These are phyloP conservation scores for Phalaenopsis equestris DNA, from an alignment of 106 monocot genomes.

Conservation along the genomic window DNA sequence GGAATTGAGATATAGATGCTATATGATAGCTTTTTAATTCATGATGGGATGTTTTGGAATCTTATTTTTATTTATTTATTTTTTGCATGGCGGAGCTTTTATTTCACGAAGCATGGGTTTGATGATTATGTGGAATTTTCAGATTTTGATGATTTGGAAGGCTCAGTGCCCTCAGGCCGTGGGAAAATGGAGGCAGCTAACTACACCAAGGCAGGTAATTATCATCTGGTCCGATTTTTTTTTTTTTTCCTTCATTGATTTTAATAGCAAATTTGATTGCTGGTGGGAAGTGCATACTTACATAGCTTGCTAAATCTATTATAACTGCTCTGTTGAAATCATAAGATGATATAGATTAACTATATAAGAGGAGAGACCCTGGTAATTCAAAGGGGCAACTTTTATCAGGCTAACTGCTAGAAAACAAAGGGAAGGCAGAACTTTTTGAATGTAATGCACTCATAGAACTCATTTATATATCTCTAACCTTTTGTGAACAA, in stretches of 20 bases:
- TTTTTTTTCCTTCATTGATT: background rate
- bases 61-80: background rate
- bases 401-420: background rate
- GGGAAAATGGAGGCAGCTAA: slow-evolving; percentile 46
- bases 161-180: slow-evolving; percentile 30
- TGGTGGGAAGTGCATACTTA: background rate
- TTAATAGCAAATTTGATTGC: background rate
- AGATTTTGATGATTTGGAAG: slow-evolving; percentile 88
- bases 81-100: background rate
- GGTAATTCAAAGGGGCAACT: background rate
- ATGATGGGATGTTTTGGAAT: background rate
- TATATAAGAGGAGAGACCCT: background rate
- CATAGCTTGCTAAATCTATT: background rate
- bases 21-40: background rate
- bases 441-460: background rate
- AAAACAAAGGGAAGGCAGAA: background rate
- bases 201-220: slow-evolving; percentile 74
- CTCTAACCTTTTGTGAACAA: background rate
- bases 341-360: background rate
- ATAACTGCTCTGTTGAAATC: background rate
- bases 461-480: background rate
- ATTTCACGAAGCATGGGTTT: background rate
- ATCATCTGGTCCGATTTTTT: background rate
- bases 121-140: slow-evolving; percentile 1
- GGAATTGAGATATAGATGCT: background rate